These are phyloP conservation scores for Mycena amicta DNA, from an alignment of 768 basidiomycete genomes.

Conservation along the genomic window DNA sequence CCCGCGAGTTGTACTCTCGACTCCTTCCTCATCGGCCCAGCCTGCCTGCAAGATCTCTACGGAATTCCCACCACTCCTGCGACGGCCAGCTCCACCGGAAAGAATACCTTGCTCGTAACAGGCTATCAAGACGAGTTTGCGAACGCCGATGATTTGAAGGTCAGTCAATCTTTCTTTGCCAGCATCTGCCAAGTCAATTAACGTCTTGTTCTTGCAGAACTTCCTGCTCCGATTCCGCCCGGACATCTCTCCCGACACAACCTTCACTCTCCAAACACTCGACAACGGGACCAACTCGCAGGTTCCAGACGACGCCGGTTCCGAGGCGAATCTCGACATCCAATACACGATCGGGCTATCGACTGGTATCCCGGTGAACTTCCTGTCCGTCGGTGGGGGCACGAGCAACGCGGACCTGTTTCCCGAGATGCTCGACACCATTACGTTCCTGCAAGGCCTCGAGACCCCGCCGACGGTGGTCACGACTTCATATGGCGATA, in stretches of 20 bases:
- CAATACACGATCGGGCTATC: constrained; percentile 32
- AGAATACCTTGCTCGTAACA: constrained; percentile 24
- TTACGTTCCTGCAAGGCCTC: constrained; percentile 1
- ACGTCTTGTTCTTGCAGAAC: constrained; percentile 11
- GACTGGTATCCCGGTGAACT: constrained; percentile 27
- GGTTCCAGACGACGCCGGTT: constrained; percentile 20
- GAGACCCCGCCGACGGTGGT: constrained; percentile 5
- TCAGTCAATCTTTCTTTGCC: too few relatives aligned
- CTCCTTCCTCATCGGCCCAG: constrained; percentile 17
- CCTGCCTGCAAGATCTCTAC: constrained; percentile 29
- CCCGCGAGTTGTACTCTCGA: constrained; percentile 20
- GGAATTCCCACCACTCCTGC: constrained; percentile 27
- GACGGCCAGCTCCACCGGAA: constrained; percentile 10
- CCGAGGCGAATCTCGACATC: constrained; percentile 31
- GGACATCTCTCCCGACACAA: constrained; percentile 26
- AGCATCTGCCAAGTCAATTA: too few relatives aligned
- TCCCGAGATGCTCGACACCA: constrained; percentile 15
- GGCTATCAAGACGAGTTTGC: constrained; percentile 26
- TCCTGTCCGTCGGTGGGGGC: constrained; percentile 27
- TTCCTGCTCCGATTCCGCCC: constrained; percentile 27
- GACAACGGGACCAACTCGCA: constrained; percentile 33
- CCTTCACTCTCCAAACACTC: constrained; percentile 25
- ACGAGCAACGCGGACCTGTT: constrained; percentile 22
- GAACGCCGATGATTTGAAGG: constrained; percentile 5
- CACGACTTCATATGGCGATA: not conserved